These are phyloP conservation scores for Diaporthe vaccinii DNA, from an alignment of 2,329 filamentous ascomycete species.

Conservation along the genomic window DNA sequence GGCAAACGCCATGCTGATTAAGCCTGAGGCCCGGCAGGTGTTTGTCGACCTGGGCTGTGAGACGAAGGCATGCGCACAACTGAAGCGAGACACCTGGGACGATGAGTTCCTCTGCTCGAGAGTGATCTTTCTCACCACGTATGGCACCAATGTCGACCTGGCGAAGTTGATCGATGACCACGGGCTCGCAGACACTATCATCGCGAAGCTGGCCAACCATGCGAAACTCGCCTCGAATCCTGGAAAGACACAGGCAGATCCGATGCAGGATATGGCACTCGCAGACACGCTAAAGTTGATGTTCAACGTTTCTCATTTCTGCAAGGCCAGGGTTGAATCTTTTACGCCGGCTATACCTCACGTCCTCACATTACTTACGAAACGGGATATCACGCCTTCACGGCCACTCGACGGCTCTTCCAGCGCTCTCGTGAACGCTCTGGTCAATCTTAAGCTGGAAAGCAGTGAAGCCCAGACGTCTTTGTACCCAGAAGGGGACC, in stretches of 20 bases:
- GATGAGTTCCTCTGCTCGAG: conserved; percentile 89
- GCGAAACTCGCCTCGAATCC: conserved; percentile 57
- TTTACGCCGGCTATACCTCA: conserved; percentile 79
- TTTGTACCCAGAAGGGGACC: conserved; percentile 75
- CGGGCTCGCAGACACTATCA: conserved; percentile 76
- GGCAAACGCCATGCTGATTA: conserved; percentile 85
- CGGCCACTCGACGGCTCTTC: conserved; percentile 82
- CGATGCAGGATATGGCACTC: conserved; percentile 84
- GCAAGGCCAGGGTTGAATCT: conserved; percentile 68
- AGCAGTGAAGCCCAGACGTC: conserved; percentile 65
- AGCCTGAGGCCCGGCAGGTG: conserved; percentile 75
- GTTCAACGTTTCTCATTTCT: conserved; percentile 88
- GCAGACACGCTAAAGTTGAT: conserved; percentile 87
- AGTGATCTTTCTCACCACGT: conserved; percentile 84
- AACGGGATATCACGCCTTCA: conserved; percentile 65
- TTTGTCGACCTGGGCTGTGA: conserved; percentile 80
- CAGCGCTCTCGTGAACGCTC: conserved; percentile 80
- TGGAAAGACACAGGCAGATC: conserved; percentile 55
- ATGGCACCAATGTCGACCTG: conserved; percentile 79
- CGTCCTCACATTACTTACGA: conserved; percentile 79
- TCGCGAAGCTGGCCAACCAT: conserved; percentile 79
- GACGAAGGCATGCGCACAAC: conserved; percentile 75
- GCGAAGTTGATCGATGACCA: conserved; percentile 74
- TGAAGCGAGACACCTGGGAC: conserved; percentile 81
- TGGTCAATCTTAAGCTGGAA: conserved; percentile 82